A percentile compares a stretch with the other conserved stretches of the same genome.
These are phyloP conservation scores for Solanum hybrid DNA, from an alignment of 305 asterid species.

Conservation along the genomic window DNA sequence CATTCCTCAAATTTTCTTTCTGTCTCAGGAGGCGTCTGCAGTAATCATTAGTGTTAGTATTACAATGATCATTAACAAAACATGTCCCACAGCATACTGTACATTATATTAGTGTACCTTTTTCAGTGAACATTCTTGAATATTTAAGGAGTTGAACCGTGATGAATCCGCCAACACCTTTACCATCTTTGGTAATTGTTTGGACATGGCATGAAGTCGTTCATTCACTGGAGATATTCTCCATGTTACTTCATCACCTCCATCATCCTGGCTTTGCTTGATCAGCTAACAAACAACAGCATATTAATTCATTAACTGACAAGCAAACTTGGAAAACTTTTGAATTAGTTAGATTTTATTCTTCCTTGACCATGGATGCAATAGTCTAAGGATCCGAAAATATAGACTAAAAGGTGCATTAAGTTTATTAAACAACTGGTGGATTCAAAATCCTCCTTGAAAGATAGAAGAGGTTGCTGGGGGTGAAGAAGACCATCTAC, in stretches of 20 bases:
- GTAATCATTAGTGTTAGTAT: conserved; percentile 19
- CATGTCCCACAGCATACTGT: conserved; percentile 1
- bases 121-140: conserved; percentile 59
- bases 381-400: not conserved
- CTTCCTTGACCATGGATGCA: not conserved
- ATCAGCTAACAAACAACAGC: conserved; percentile 46
- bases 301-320: not conserved
- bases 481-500: not conserved
- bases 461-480: not conserved
- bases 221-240: conserved; percentile 87
- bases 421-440: not conserved
- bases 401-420: not conserved
- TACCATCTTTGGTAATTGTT: conserved; percentile 54
- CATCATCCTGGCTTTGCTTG: conserved; percentile 93
- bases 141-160: conserved; percentile 59
- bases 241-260: conserved; percentile 83
- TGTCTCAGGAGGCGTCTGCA: conserved; percentile 45
- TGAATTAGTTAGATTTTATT: not conserved
- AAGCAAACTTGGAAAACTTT: not conserved
- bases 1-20: conserved; percentile 62
- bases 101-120: conserved; percentile 32
- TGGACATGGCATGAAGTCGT: conserved; percentile 71
- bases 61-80: conserved; percentile 6
- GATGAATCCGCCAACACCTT: conserved; percentile 75
- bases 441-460: not conserved